Evolutionary conservation across 2,329 filamentous ascomycete genomes (phyloP).

Genomic region (Microdochium nivale): DNA sequence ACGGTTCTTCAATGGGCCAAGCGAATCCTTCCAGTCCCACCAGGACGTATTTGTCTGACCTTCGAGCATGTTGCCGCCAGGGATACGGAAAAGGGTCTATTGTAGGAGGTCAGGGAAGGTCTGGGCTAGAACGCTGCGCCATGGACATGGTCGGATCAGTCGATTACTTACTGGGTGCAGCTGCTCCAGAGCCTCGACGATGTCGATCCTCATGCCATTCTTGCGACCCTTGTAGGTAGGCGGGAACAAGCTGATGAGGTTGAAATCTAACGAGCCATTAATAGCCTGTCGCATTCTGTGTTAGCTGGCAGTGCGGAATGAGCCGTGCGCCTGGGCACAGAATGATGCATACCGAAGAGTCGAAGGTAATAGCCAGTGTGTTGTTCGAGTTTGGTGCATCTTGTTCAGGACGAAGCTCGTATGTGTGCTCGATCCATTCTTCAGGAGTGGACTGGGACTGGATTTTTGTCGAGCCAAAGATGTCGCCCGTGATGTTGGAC

Average conservation of each 20-base stretch:
- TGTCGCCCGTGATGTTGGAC: slow-evolving; percentile 32
- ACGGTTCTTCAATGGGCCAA: slow-evolving; percentile 44
- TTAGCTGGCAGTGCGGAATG: not conserved
- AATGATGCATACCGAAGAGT: slow-evolving; percentile 21
- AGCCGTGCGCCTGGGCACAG: not conserved
- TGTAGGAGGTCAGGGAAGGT: not conserved
- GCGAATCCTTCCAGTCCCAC: slow-evolving; percentile 45
- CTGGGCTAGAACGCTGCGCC: not conserved
- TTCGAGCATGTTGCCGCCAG: slow-evolving; percentile 56
- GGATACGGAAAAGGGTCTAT: slow-evolving; percentile 51
- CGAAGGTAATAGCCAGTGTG: slow-evolving; percentile 45
- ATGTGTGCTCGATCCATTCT: slow-evolving; percentile 44
- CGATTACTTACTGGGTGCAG: slow-evolving; percentile 34
- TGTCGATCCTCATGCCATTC: slow-evolving; percentile 49
- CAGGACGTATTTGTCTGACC: slow-evolving; percentile 30
- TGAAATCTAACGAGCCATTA: slow-evolving; percentile 41
- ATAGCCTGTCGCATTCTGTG: slow-evolving; percentile 18
- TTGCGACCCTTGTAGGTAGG: slow-evolving; percentile 48
- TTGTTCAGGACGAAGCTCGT: slow-evolving; percentile 29
- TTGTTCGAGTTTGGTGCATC: slow-evolving; percentile 47
- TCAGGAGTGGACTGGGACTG: slow-evolving; percentile 27
- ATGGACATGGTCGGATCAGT: not conserved
- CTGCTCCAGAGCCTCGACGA: slow-evolving; percentile 42
- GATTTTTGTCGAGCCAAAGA: slow-evolving; percentile 37
- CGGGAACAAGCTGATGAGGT: slow-evolving; percentile 51